A percentile compares a stretch with the other conserved stretches of the same genome.
These are phyloP conservation scores for Hygrocybe punicea DNA, from an alignment of 768 basidiomycete genomes.

Conservation along the genomic window DNA sequence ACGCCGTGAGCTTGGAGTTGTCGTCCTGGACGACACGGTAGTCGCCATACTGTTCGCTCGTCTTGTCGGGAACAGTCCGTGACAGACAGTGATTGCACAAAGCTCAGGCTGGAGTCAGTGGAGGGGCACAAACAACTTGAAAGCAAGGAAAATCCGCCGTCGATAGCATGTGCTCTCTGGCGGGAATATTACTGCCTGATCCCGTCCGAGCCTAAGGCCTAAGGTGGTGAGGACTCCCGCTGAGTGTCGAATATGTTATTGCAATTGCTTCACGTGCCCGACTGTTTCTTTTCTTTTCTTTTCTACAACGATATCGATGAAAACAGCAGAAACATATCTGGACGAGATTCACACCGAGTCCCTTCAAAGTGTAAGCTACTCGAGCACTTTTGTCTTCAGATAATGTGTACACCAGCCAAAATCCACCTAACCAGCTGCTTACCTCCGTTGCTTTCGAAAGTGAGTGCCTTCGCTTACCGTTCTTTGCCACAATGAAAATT, in stretches of 20 bases:
- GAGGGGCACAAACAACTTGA: no score
- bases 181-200: not conserved
- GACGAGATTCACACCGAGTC: constrained; percentile 36
- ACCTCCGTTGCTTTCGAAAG: constrained; percentile 39
- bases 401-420: not conserved
- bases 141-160: not conserved
- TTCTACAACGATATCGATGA: no score
- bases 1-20: constrained; percentile 48
- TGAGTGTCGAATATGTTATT: no score
- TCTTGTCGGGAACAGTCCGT: no score
- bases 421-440: constrained; percentile 38
- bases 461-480: constrained; percentile 17
- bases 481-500: not conserved
- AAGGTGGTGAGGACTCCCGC: no score
- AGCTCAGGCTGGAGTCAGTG: no score
- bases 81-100: no score
- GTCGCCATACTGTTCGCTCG: constrained; percentile 49
- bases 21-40: constrained; percentile 44
- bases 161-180: not conserved
- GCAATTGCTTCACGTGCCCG: not conserved
- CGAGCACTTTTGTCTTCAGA: constrained; percentile 5
- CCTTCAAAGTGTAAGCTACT: constrained; percentile 15
- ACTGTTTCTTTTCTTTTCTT: constrained; percentile 9
- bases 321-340: constrained; percentile 18
- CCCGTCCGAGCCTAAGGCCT: not conserved